These are phyloP conservation scores for Coprinellus micaceus DNA, from an alignment of 768 basidiomycete genomes.

Conservation along the genomic window DNA sequence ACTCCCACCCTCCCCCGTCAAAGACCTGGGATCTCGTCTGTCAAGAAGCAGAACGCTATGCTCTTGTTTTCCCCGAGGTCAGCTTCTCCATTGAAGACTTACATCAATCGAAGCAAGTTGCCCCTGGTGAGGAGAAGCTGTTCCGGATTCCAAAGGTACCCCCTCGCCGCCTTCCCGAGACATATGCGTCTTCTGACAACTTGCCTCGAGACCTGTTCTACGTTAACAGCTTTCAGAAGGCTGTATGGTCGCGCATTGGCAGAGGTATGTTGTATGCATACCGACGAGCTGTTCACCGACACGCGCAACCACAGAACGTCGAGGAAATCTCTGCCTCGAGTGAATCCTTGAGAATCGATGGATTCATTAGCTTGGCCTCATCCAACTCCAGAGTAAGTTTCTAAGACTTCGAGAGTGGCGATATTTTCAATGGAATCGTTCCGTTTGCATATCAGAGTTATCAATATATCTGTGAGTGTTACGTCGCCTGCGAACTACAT, in stretches of 20 bases:
- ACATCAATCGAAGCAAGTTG: conserved; percentile 32
- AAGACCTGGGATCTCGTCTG: conserved; percentile 66
- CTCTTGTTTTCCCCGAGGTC: conserved; percentile 69
- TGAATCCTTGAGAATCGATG: conserved; percentile 58
- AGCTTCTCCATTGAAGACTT: conserved; percentile 65
- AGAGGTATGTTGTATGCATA: conserved; percentile 45
- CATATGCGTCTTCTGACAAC: conserved; percentile 2
- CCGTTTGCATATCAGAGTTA: neutral
- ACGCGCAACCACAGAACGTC: conserved; percentile 47
- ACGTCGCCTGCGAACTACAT: conserved; percentile 1
- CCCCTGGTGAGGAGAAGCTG: conserved; percentile 39
- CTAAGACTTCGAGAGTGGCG: neutral
- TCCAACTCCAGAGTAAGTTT: conserved; percentile 62
- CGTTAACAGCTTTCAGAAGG: conserved; percentile 64
- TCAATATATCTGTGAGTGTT: conserved; percentile 77
- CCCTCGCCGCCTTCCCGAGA: neutral
- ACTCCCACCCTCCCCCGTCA: conserved; percentile 57
- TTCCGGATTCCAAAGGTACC: conserved; percentile 73
- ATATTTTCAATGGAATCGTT: neutral
- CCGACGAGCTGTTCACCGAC: neutral
- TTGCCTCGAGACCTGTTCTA: conserved; percentile 59
- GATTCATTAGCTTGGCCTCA: conserved; percentile 83
- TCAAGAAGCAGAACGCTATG: conserved; percentile 67
- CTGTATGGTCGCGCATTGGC: conserved; percentile 70
- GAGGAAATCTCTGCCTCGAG: conserved; percentile 54